phyloP scores from a whole-genome alignment of 108 stramenopile species.

The Craspedostauros australis region DNA sequence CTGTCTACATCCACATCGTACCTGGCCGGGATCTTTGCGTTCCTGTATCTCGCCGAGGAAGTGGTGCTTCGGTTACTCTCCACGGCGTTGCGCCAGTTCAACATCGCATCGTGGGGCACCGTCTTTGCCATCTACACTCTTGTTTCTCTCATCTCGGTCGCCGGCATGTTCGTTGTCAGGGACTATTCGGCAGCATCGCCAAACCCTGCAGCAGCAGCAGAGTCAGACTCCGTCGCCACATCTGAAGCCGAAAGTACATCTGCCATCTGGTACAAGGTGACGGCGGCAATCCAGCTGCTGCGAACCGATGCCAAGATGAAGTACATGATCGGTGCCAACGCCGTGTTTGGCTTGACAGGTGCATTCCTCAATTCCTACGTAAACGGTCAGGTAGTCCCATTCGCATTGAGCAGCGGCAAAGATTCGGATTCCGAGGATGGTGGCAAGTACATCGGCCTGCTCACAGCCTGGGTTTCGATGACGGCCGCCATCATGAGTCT shows the following conservation, averaged over 20 bases:
- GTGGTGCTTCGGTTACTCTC: constrained; percentile 57
- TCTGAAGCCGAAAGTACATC: background rate
- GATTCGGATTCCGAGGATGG: constrained; percentile 47
- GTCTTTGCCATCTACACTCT: constrained; percentile 58
- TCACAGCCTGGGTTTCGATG: constrained; percentile 38
- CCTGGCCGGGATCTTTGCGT: constrained; percentile 73
- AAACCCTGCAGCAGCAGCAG: background rate
- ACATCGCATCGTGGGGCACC: constrained; percentile 36
- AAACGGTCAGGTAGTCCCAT: constrained; percentile 65
- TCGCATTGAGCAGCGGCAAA: constrained; percentile 32
- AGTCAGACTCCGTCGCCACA: background rate
- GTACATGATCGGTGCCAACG: constrained; percentile 69
- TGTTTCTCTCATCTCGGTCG: constrained; percentile 33
- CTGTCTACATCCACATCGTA: constrained; percentile 44
- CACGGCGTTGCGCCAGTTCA: constrained; percentile 31
- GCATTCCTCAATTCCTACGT: constrained; percentile 68
- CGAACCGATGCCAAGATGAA: constrained; percentile 67
- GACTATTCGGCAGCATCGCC: constrained; percentile 9
- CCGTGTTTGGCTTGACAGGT: constrained; percentile 62
- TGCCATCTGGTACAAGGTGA: constrained; percentile 29
- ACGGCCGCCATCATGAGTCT: constrained; percentile 57
- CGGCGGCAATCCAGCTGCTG: constrained; percentile 56
- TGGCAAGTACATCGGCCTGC: constrained; percentile 60
- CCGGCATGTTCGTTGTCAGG: constrained; percentile 34
- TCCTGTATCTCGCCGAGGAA: constrained; percentile 64